Evolutionary conservation across 1,284 basidiomycete genomes (phyloP).

Genomic region (Puccinia novopanici): DNA sequence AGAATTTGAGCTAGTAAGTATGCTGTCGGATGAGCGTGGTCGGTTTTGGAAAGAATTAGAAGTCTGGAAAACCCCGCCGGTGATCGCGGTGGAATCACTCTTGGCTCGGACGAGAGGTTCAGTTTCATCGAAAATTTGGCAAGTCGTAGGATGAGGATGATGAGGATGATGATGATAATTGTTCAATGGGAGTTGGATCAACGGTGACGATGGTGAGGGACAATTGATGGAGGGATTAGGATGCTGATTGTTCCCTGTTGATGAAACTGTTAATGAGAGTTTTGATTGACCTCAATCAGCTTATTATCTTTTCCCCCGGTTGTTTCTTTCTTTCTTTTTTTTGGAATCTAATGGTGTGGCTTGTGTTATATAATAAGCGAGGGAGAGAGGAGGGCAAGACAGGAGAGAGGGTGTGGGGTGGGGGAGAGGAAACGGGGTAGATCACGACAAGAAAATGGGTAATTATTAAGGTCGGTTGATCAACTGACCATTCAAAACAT

Average conservation of each 20-base stretch:
- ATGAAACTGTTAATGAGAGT: not conserved
- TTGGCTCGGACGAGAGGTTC: conserved; percentile 20
- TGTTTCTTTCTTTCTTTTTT: too few species aligned
- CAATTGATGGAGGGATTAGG: not conserved
- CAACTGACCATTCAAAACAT: conserved; percentile 46
- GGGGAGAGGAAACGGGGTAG: not conserved
- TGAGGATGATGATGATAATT: not conserved
- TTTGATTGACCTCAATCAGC: conserved; percentile 1
- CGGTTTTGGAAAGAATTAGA: conserved; percentile 2
- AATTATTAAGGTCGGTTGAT: conserved; percentile 8
- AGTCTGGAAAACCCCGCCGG: conserved; percentile 16
- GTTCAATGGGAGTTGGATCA: conserved; percentile 2
- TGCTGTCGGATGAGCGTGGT: conserved; percentile 28
- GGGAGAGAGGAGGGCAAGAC: not conserved
- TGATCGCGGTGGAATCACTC: conserved; percentile 30
- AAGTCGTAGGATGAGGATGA: not conserved
- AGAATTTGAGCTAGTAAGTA: conserved; percentile 19
- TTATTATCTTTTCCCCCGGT: not conserved
- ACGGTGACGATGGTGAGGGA: conserved; percentile 18
- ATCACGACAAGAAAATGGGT: conserved; percentile 10
- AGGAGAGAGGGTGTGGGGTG: not conserved
- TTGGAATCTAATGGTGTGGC: not conserved
- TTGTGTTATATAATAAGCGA: not conserved
- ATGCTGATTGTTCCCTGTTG: conserved; percentile 21
- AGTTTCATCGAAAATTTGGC: conserved; percentile 28